Conservation (phyloP, 2,329 filamentous ascomycete species). For the Epichloe coenophiala region DNA sequence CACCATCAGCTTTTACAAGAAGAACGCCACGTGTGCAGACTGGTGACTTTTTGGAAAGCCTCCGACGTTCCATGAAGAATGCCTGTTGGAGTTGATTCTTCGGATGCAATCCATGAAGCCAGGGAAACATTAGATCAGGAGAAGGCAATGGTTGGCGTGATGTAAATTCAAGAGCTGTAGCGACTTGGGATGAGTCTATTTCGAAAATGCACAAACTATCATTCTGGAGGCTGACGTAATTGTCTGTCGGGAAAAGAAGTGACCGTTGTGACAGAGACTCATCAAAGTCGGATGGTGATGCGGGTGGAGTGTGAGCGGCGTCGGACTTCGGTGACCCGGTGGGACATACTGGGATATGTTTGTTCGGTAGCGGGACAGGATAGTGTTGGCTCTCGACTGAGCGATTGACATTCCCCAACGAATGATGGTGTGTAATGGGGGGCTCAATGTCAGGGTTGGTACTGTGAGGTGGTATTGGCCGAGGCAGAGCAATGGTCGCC, state of each 20-base stretch:
- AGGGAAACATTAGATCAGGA: conserved; percentile 80
- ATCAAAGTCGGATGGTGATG: conserved; percentile 48
- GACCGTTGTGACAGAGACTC: conserved; percentile 45
- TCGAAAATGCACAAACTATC: conserved; percentile 53
- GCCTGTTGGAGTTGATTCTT: conserved; percentile 78
- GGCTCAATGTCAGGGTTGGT: conserved; percentile 27
- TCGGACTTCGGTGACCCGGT: conserved; percentile 50
- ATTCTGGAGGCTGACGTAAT: conserved; percentile 38
- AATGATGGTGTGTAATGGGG: conserved; percentile 26
- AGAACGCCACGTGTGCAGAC: conserved; percentile 69
- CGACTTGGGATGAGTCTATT: conserved; percentile 55
- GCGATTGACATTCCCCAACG: conserved; percentile 20
- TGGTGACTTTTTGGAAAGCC: conserved; percentile 52
- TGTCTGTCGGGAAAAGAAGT: conserved; percentile 60
- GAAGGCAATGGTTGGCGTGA: conserved; percentile 73
- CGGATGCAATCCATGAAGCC: conserved; percentile 86
- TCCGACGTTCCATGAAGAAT: conserved; percentile 74
- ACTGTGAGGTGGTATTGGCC: conserved; percentile 32
- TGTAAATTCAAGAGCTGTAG: conserved; percentile 60
- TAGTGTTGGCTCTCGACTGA: conserved; percentile 11
- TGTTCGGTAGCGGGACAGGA: conserved; percentile 57
- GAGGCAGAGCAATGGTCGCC: conserved; percentile 41
- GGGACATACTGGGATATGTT: conserved; percentile 82
- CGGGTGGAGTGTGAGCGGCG: conserved; percentile 47
- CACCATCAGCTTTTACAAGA: conserved; percentile 77